Percentiles rank a stretch among this genome's conserved stretches.
Conservation (phyloP, 148 eudicot genomes). For the Drosera capensis region DNA sequence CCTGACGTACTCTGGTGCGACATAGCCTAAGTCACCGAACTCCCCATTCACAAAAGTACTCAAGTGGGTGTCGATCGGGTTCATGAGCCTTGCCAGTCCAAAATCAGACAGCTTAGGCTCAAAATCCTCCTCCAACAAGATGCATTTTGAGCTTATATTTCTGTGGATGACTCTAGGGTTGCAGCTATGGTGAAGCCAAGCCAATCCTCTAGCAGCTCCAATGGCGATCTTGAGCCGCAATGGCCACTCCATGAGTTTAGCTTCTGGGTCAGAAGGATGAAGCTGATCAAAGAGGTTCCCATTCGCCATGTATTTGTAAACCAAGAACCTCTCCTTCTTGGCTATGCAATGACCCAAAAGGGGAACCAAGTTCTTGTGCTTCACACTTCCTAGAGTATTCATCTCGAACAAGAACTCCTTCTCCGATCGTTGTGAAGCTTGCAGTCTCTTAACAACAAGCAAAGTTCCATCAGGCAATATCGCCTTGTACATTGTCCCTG, state of each 20-base stretch:
- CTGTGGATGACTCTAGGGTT: constrained; percentile 39
- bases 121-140: constrained; percentile 30
- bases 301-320: constrained; percentile 32
- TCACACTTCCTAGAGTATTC: constrained; percentile 37
- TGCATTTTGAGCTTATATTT: constrained; percentile 45
- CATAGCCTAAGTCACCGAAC: constrained; percentile 38
- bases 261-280: constrained; percentile 24
- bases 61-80: constrained; percentile 38
- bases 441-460: constrained; percentile 33
- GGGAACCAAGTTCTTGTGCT: constrained; percentile 33
- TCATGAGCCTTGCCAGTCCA: constrained; percentile 48
- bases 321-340: constrained; percentile 32
- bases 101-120: constrained; percentile 33
- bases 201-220: constrained; percentile 29
- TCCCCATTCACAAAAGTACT: constrained; percentile 45
- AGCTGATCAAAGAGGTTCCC: constrained; percentile 27
- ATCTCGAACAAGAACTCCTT: constrained; percentile 36
- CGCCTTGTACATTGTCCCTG: constrained; percentile 34
- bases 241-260: constrained; percentile 27
- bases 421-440: constrained; percentile 29
- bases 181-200: constrained; percentile 44
- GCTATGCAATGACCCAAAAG: constrained; percentile 35
- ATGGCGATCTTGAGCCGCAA: constrained; percentile 30
- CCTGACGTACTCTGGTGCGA: constrained; percentile 34
- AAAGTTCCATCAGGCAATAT: constrained; percentile 22